Percentiles rank a stretch among this genome's conserved stretches.
These are phyloP conservation scores for Linnemannia hyalina DNA, from an alignment of 192 early-diverging fungal genomes.

Conservation along the genomic window DNA sequence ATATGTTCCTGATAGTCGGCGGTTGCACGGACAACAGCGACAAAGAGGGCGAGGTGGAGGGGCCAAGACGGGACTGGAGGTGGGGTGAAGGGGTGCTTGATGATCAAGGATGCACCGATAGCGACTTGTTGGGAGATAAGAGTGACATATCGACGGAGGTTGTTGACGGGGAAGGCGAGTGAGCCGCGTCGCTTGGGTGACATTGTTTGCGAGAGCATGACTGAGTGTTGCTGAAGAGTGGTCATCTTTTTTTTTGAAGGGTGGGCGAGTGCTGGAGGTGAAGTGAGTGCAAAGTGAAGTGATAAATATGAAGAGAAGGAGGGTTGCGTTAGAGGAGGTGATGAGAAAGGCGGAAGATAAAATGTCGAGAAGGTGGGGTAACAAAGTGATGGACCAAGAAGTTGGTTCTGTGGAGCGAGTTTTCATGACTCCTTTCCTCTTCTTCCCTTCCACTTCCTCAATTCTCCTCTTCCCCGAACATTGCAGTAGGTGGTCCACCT, in stretches of 20 bases:
- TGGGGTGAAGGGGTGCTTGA: conserved; percentile 37
- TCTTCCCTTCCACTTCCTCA: not conserved
- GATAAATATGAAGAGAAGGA: not conserved
- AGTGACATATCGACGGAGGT: conserved; percentile 41
- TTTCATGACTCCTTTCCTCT: not conserved
- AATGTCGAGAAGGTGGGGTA: not conserved
- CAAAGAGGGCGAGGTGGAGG: conserved; percentile 41
- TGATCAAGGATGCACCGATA: conserved; percentile 32
- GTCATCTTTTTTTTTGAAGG: not conserved
- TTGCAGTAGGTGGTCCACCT: not conserved
- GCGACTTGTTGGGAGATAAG: conserved; percentile 28
- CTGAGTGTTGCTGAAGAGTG: conserved; percentile 19
- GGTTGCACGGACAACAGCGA: conserved; percentile 22
- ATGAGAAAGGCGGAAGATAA: not conserved
- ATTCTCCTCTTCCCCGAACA: not conserved
- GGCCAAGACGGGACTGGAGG: conserved; percentile 48
- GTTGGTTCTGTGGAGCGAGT: not conserved
- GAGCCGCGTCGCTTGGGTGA: conserved; percentile 15
- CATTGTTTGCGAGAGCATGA: conserved; percentile 27
- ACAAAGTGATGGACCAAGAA: not conserved
- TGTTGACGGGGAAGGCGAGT: conserved; percentile 35
- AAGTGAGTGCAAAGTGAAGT: not conserved
- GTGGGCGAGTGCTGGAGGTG: not conserved
- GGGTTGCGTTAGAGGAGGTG: not conserved
- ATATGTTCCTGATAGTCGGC: conserved; percentile 40